Base-by-base conservation (phyloP, 2,329 filamentous ascomycete species). In the Pyrenochaeta sp. region DNA sequence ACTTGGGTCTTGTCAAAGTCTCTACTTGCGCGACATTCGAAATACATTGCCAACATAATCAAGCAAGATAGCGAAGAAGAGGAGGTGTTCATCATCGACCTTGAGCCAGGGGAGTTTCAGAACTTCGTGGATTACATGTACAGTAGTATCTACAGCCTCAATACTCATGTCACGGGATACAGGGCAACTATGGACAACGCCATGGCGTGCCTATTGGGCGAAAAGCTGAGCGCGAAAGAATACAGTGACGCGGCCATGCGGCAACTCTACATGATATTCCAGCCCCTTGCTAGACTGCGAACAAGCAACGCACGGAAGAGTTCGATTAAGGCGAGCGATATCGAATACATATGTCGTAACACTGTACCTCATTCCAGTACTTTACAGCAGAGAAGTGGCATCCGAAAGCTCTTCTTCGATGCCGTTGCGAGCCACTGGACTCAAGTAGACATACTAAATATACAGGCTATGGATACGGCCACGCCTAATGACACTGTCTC, bases 131-230 rank as follows among this genome's bases (percentile, higher is more conserved):
- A 58, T 20, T 68, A 58, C 39, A 46, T 58, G 23, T 36, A 56
- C 35, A 59, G 53, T 31, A 62, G 37, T 50, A 64, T 67, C 32
- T 67, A 67, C 56, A 55, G 45, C 10, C 29, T 56, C 33, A 61
- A 63, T 51, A 49, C 20, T 1, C n/a, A 37, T 9, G 33, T 56
- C 14, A 10, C 46, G 4, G 43, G 37, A 23, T 63, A 59, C 51
- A 46, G 51, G 31, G 29, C 51, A 18, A 36, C 64, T 9, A 45
- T 23, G 2, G 18, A 51, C 6, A 29, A 63, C 47, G 17, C 50
- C 0, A 20, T 36, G 0, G 56, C 61, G 4, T 63, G 49, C 27
- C 10, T 61, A 0, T 48, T 68, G 10, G 66, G 64, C 15, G 14
- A 21, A 5, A 27, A 47, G 3, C 42, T 67, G 1, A 53, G 49